Percentiles rank a stretch among this genome's conserved stretches.
phyloP scores from a whole-genome alignment of 352 stramenopile species.

The Phytophthora hybrid region DNA sequence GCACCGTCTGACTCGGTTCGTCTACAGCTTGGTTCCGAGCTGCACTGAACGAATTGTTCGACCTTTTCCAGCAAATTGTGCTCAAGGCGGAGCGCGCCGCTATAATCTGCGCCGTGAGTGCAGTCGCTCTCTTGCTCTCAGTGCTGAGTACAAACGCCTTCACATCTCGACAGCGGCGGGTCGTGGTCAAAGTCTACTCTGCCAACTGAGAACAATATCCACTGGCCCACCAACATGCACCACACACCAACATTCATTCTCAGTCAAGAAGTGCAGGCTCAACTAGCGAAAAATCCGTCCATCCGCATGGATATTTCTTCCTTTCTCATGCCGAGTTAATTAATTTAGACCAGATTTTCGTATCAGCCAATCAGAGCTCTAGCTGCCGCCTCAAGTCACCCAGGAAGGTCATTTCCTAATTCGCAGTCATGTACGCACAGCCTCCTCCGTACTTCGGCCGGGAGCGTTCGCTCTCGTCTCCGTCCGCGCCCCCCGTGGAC shows the following conservation, averaged over 20 bases:
- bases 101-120: constrained; percentile 42
- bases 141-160: constrained; percentile 54
- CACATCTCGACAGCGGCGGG: constrained; percentile 52
- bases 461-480: constrained; percentile 43
- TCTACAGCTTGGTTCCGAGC: constrained; percentile 58
- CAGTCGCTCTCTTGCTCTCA: constrained; percentile 38
- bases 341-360: neutral
- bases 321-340: constrained; percentile 1
- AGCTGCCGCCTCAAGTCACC: neutral
- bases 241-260: constrained; percentile 14
- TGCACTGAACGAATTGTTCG: constrained; percentile 55
- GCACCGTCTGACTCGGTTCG: constrained; percentile 26
- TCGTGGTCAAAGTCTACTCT: constrained; percentile 68
- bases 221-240: neutral
- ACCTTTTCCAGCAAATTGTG: constrained; percentile 56
- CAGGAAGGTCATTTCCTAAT: constrained; percentile 23
- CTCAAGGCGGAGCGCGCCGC: constrained; percentile 45
- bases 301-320: constrained; percentile 12
- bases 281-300: constrained; percentile 1
- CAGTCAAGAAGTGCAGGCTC: neutral
- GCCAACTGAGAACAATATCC: constrained; percentile 21
- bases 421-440: constrained; percentile 33
- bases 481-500: constrained; percentile 49
- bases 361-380: neutral
- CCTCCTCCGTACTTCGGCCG: constrained; percentile 22